Conservation (phyloP, 306 rosid genomes). For the Sechiopsis laciniata region DNA sequence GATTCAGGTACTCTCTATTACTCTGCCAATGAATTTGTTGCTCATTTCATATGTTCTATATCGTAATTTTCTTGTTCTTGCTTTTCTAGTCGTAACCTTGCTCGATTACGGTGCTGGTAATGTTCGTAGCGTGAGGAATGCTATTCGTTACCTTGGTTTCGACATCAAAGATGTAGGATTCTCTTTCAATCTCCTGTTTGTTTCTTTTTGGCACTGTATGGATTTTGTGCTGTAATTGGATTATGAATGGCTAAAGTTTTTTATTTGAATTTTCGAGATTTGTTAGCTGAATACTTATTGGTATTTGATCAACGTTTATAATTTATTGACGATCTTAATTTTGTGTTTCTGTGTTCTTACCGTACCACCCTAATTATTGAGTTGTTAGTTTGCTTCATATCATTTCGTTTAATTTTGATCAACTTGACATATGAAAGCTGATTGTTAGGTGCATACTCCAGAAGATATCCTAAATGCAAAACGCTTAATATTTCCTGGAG, state of each 20-base stretch:
- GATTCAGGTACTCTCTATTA: conserved; percentile 51
- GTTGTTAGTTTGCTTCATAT: background rate
- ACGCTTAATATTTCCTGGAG: conserved; percentile 80
- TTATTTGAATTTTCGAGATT: background rate
- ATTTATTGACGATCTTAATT: background rate
- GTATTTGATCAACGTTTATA: conserved; percentile 10
- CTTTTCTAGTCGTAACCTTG: conserved; percentile 62
- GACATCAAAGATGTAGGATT: conserved; percentile 71
- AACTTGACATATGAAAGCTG: conserved; percentile 13
- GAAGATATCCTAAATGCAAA: conserved; percentile 75
- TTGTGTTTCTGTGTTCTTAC: background rate
- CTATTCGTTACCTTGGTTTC: conserved; percentile 71
- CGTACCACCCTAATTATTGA: background rate
- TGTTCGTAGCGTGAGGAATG: conserved; percentile 86
- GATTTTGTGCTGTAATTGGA: background rate
- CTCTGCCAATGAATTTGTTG: background rate
- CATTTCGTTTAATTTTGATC: background rate
- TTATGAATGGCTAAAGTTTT: too few species aligned
- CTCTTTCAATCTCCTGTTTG: background rate
- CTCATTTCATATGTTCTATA: background rate
- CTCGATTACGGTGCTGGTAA: conserved; percentile 96
- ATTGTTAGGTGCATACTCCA: conserved; percentile 68
- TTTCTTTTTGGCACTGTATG: background rate
- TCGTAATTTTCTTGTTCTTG: background rate
- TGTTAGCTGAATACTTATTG: background rate